These are phyloP conservation scores for Amylocystis lapponica DNA, from an alignment of 768 basidiomycete species.

Conservation along the genomic window DNA sequence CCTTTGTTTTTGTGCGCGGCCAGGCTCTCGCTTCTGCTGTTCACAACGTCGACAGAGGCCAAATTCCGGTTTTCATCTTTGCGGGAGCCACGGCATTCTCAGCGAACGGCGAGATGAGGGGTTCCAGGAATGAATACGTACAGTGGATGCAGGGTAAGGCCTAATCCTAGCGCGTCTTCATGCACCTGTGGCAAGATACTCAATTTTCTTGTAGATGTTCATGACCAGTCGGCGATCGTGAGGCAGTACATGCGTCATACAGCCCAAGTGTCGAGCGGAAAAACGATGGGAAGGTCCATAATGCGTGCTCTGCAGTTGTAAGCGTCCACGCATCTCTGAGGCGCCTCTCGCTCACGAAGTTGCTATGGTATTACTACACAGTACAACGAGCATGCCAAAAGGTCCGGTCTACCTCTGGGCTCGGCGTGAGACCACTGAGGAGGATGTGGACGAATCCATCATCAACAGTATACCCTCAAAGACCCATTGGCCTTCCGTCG, in stretches of 20 bases:
- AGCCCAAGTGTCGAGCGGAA: conserved; percentile 50
- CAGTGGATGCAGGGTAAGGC: conserved; percentile 60
- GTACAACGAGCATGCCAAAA: conserved; percentile 61
- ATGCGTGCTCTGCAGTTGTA: conserved; percentile 62
- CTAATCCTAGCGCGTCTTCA: background rate
- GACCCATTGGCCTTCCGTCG: conserved; percentile 45
- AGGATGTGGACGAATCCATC: conserved; percentile 41
- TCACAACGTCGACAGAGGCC: conserved; percentile 61
- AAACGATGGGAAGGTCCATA: conserved; percentile 44
- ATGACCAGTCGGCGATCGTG: conserved; percentile 63
- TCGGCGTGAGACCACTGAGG: conserved; percentile 62
- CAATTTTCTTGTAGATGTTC: conserved; percentile 42
- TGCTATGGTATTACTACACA: conserved; percentile 19
- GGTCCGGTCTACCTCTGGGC: conserved; percentile 75
- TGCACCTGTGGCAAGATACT: background rate
- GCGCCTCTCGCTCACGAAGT: no score
- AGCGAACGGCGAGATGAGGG: conserved; percentile 47
- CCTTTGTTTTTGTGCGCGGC: background rate
- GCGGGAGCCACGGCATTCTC: conserved; percentile 65
- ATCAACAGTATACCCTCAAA: conserved; percentile 24
- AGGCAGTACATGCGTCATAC: conserved; percentile 72
- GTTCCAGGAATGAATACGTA: conserved; percentile 66
- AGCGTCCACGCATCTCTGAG: no score
- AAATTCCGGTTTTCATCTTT: conserved; percentile 62
- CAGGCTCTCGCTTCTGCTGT: conserved; percentile 65